phyloP scores from a whole-genome alignment of 1,139 yeast species.

The Protomyces inundatus region DNA sequence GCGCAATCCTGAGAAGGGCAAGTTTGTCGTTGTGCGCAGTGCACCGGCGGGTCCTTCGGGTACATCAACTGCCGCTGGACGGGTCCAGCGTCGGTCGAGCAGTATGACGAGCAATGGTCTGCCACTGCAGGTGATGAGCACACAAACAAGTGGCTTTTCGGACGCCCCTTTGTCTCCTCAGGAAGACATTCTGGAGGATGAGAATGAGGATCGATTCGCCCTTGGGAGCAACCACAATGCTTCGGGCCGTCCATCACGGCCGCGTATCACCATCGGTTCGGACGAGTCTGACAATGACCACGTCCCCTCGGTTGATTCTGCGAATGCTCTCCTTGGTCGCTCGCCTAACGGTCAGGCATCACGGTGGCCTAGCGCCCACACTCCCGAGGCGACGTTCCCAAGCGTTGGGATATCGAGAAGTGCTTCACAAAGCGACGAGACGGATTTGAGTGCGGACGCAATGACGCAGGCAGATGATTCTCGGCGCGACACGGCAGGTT shows the following conservation, averaged over 20 bases:
- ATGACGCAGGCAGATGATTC: no score
- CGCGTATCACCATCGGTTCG: background rate
- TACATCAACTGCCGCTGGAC: background rate
- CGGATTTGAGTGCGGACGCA: background rate
- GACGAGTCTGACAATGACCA: background rate
- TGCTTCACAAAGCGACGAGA: background rate
- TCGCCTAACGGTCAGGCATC: no score
- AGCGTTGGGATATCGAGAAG: no score
- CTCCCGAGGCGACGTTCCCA: no score
- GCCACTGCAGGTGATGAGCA: background rate
- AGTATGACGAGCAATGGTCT: background rate
- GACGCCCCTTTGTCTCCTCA: background rate
- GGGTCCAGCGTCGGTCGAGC: background rate
- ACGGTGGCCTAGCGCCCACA: no score
- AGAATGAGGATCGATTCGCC: background rate
- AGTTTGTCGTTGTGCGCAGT: conserved; percentile 33
- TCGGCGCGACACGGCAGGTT: no score
- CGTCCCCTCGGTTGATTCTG: no score
- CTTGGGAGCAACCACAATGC: no score
- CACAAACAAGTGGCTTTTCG: background rate
- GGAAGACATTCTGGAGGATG: background rate
- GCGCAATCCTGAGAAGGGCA: conserved; percentile 29
- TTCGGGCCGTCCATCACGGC: background rate
- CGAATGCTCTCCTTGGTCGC: no score
- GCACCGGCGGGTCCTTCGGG: conserved; percentile 27